These are phyloP conservation scores for Wakefieldia striispora DNA, from an alignment of 768 basidiomycete species.

Conservation along the genomic window DNA sequence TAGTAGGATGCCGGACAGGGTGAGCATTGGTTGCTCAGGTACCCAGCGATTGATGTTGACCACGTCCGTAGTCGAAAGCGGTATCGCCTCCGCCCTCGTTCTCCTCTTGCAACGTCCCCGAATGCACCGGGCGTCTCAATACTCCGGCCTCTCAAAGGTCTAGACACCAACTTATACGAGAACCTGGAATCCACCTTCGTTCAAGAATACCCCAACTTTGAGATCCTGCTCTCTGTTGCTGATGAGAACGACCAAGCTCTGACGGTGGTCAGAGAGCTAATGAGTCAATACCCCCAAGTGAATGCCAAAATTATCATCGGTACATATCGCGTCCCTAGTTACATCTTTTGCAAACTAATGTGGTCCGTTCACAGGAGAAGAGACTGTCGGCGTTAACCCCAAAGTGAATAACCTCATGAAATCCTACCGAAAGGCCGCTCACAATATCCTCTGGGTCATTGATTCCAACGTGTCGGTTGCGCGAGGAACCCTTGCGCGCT, in stretches of 20 bases:
- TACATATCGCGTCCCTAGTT: constrained; percentile 32
- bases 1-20: constrained; percentile 71
- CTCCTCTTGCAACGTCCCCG: constrained; percentile 52
- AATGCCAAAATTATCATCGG: constrained; percentile 75
- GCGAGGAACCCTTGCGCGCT: constrained; percentile 76
- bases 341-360: background rate
- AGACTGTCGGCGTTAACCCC: constrained; percentile 87
- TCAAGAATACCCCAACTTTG: constrained; percentile 89
- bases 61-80: constrained; percentile 58
- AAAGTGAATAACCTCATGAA: constrained; percentile 96
- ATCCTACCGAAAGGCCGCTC: constrained; percentile 72
- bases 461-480: constrained; percentile 91
- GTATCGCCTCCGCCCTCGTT: constrained; percentile 66
- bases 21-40: constrained; percentile 38
- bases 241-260: constrained; percentile 86
- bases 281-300: constrained; percentile 75
- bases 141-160: constrained; percentile 88
- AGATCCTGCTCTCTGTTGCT: constrained; percentile 91
- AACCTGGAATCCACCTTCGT: constrained; percentile 91
- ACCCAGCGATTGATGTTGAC: constrained; percentile 2
- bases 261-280: constrained; percentile 73
- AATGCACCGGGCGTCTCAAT: constrained; percentile 87
- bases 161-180: constrained; percentile 94
- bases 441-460: constrained; percentile 95
- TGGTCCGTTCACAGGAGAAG: constrained; percentile 55